Evolutionary conservation across 2,329 filamentous ascomycete genomes (phyloP).

Genomic region (Curvularia eragrostidis): DNA sequence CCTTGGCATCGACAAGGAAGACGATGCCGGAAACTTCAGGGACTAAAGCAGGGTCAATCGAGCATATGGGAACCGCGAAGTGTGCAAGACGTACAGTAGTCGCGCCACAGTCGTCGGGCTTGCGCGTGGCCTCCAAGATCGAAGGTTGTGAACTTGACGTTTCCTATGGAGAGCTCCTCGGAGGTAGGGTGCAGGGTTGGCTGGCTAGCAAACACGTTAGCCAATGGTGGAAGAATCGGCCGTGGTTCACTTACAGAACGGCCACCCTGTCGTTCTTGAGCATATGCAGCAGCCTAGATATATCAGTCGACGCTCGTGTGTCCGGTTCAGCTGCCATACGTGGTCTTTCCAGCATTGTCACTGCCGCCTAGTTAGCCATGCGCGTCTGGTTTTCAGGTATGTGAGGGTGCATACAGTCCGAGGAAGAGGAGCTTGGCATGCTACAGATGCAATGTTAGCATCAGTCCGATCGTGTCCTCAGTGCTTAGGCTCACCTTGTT

Average conservation of each 20-base stretch:
- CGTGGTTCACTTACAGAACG: slow-evolving; percentile 69
- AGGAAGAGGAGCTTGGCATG: slow-evolving; percentile 76
- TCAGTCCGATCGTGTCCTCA: background rate
- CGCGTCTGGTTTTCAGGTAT: background rate
- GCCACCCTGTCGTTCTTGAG: slow-evolving; percentile 89
- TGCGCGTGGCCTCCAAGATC: slow-evolving; percentile 62
- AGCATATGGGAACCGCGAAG: background rate
- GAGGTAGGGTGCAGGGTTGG: slow-evolving; percentile 66
- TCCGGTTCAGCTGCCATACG: slow-evolving; percentile 54
- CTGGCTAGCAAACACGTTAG: slow-evolving; percentile 25
- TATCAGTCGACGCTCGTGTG: slow-evolving; percentile 18
- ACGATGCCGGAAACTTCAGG: slow-evolving; percentile 73
- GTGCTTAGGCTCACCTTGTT: slow-evolving; percentile 66
- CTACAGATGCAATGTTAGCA: slow-evolving; percentile 37
- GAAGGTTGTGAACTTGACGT: slow-evolving; percentile 88
- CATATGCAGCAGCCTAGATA: slow-evolving; percentile 76
- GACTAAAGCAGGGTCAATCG: slow-evolving; percentile 29
- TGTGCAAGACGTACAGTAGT: slow-evolving; percentile 40
- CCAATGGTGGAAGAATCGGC: background rate
- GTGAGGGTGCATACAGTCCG: slow-evolving; percentile 61
- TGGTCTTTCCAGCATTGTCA: slow-evolving; percentile 95
- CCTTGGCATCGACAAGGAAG: slow-evolving; percentile 97
- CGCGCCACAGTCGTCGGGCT: slow-evolving; percentile 50
- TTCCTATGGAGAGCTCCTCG: slow-evolving; percentile 58
- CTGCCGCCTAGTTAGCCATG: slow-evolving; percentile 71